Evolutionary conservation across 805 yeast genomes (phyloP).

Genomic region (Kluyveromyces nonfermentans): DNA sequence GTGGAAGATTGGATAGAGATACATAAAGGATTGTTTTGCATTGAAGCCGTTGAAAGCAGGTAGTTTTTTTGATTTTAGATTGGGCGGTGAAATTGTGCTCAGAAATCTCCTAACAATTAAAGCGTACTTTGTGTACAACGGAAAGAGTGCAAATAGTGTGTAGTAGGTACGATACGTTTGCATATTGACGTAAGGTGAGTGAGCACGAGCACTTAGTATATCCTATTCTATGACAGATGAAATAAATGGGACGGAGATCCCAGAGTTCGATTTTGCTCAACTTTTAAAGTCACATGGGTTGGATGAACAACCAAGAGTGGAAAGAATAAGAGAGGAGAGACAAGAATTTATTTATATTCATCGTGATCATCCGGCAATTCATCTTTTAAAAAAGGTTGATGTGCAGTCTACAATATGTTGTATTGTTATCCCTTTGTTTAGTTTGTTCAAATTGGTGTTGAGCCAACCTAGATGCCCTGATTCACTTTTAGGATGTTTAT

Average conservation of each 20-base stretch:
- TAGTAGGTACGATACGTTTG: no score
- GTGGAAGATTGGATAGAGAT: background rate
- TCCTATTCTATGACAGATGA: constrained; percentile 2
- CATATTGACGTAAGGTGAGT: no score
- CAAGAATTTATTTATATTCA: background rate
- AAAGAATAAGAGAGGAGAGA: background rate
- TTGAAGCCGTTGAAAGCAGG: no score
- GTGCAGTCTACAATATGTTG: constrained; percentile 16
- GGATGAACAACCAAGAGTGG: background rate
- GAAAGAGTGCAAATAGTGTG: no score
- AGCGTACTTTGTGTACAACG: no score
- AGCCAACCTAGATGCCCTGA: constrained; percentile 11
- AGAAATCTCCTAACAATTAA: no score
- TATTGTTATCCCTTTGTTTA: constrained; percentile 17
- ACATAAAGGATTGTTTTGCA: no score
- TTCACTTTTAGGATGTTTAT: constrained; percentile 8
- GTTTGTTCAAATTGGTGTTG: constrained; percentile 16
- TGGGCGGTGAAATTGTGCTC: no score
- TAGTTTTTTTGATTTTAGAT: no score
- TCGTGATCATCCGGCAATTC: constrained; percentile 20
- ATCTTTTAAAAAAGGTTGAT: constrained; percentile 18
- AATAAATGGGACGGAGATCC: constrained; percentile 14
- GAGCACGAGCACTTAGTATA: no score
- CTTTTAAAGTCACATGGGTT: constrained; percentile 6
- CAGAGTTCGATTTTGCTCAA: constrained; percentile 17